A percentile compares a stretch with the other conserved stretches of the same genome.
phyloP scores from a whole-genome alignment of 1,284 basidiomycete genomes.

The Clitocybe nebularis region DNA sequence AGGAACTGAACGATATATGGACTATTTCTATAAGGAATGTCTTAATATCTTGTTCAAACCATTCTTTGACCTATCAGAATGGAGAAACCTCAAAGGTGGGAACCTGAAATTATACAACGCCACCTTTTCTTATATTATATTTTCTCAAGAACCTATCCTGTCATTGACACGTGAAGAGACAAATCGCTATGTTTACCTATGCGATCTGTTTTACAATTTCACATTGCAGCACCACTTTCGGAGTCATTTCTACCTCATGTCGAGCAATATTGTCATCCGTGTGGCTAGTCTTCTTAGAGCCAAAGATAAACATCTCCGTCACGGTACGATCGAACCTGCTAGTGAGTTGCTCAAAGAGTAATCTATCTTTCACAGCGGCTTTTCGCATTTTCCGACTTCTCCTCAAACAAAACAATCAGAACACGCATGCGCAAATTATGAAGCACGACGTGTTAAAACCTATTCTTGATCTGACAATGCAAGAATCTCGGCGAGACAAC shows the following conservation, averaged over 20 bases:
- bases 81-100: conserved; percentile 60
- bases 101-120: conserved; percentile 1
- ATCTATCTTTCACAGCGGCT: conserved; percentile 52
- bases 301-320: conserved; percentile 87
- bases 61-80: conserved; percentile 73
- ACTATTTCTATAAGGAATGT: conserved; percentile 88
- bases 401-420: conserved; percentile 83
- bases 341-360: not conserved
- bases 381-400: conserved; percentile 90
- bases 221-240: conserved; percentile 86
- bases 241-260: conserved; percentile 87
- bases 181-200: conserved; percentile 78
- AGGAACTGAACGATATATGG: conserved; percentile 83
- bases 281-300: conserved; percentile 78
- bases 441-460: conserved; percentile 84
- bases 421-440: conserved; percentile 80
- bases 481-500: conserved; percentile 86
- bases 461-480: conserved; percentile 77
- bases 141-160: conserved; percentile 43
- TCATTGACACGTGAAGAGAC: conserved; percentile 66
- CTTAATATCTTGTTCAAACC: conserved; percentile 77
- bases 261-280: conserved; percentile 68
- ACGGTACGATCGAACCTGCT: conserved; percentile 54
- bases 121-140: not conserved
- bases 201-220: conserved; percentile 90